Conservation (phyloP, 1,284 basidiomycete species). For the Moesziomyces antarcticus region DNA sequence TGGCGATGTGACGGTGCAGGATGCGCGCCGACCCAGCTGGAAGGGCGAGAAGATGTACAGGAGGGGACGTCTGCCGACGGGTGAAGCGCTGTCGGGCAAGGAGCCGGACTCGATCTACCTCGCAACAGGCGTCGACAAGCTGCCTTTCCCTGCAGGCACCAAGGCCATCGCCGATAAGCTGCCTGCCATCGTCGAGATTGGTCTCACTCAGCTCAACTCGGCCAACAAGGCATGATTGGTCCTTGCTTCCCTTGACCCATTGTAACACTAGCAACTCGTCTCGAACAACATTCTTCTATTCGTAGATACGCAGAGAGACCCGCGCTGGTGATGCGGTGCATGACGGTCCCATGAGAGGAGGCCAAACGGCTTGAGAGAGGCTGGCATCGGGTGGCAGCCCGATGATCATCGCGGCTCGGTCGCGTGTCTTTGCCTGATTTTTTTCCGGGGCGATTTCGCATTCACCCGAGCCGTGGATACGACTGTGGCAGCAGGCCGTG, state of each 20-base stretch:
- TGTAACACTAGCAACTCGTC: neutral
- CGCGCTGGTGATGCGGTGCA: no score
- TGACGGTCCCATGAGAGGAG: no score
- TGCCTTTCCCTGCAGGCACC: constrained; percentile 94
- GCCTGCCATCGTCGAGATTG: constrained; percentile 63
- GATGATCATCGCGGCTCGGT: neutral
- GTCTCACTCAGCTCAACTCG: constrained; percentile 40
- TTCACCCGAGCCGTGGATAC: constrained; percentile 1
- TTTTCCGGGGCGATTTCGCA: constrained; percentile 1
- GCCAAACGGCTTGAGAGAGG: neutral
- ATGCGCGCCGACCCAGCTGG: constrained; percentile 64
- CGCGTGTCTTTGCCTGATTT: neutral
- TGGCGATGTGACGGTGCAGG: constrained; percentile 68
- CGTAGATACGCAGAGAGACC: neutral
- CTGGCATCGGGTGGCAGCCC: neutral
- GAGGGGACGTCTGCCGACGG: constrained; percentile 62
- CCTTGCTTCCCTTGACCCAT: neutral
- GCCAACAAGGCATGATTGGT: constrained; percentile 26
- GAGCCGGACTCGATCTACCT: constrained; percentile 79
- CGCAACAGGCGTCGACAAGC: constrained; percentile 80
- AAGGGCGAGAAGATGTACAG: constrained; percentile 61
- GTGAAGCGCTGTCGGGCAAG: constrained; percentile 77
- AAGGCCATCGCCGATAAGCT: constrained; percentile 77
- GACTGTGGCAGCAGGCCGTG: no score
- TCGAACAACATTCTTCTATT: neutral